These are phyloP conservation scores for Eucalyptus victrix DNA, from an alignment of 345 rosid species.

Conservation along the genomic window DNA sequence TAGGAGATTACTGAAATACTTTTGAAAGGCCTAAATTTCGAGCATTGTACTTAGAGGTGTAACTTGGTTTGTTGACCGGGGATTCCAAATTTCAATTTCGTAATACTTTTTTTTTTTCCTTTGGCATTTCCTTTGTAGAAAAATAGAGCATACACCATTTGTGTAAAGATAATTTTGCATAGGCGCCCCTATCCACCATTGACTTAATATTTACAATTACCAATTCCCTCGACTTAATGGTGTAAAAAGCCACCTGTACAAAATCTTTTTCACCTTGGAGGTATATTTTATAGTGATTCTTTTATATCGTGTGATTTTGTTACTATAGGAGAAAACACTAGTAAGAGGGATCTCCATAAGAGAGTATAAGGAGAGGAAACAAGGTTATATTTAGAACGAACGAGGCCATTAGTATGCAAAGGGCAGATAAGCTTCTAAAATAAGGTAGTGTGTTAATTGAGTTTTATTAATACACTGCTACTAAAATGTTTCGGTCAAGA, in stretches of 20 bases:
- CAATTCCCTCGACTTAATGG: background rate
- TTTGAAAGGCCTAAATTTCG: background rate
- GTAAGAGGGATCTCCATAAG: background rate
- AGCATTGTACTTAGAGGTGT: background rate
- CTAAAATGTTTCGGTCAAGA: background rate
- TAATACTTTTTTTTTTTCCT: no score
- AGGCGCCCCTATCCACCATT: background rate
- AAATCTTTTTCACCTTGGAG: background rate
- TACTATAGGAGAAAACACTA: background rate
- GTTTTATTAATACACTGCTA: background rate
- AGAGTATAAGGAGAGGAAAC: background rate
- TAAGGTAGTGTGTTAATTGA: background rate
- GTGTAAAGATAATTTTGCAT: background rate
- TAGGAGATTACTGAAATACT: background rate
- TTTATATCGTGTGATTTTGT: background rate
- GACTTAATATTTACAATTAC: background rate
- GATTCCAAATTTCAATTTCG: no score
- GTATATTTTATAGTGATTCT: background rate
- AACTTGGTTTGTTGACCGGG: no score
- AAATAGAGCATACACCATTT: background rate
- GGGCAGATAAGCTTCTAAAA: background rate
- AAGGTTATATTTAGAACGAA: background rate
- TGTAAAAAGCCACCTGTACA: background rate
- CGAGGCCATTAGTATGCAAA: background rate
- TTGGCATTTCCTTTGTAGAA: background rate